Conservation (phyloP, 495 filamentous ascomycete species). For the Extremus antarcticus region DNA sequence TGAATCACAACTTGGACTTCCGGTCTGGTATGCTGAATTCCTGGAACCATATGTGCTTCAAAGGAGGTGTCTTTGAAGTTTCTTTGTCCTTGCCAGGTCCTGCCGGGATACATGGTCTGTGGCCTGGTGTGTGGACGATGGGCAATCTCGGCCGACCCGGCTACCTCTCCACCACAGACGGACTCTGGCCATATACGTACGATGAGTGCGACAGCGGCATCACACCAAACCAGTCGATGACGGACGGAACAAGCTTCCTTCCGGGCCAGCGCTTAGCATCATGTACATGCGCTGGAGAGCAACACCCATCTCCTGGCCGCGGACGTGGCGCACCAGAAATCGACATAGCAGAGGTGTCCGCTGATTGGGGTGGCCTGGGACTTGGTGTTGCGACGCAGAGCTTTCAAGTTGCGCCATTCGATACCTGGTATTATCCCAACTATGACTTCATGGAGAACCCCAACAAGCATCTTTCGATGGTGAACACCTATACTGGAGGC, state of each 20-base stretch:
- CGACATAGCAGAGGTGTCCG: slow-evolving; percentile 63
- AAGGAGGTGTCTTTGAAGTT: slow-evolving; percentile 65
- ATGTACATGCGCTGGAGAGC: slow-evolving; percentile 53
- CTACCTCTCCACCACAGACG: slow-evolving; percentile 27
- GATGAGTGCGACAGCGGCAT: slow-evolving; percentile 65
- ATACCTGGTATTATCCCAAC: slow-evolving; percentile 66
- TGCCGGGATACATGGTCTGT: slow-evolving; percentile 60
- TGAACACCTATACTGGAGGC: slow-evolving; percentile 41
- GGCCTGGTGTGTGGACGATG: slow-evolving; percentile 70
- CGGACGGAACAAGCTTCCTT: slow-evolving; percentile 56
- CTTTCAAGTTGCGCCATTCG: slow-evolving; percentile 64
- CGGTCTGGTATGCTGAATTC: slow-evolving; percentile 74
- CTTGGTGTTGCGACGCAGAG: slow-evolving; percentile 60
- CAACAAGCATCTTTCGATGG: slow-evolving; percentile 18
- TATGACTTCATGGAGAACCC: slow-evolving; percentile 26
- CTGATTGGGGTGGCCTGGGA: slow-evolving; percentile 41
- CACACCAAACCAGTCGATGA: slow-evolving; percentile 62
- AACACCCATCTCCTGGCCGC: slow-evolving; percentile 61
- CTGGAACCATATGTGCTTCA: slow-evolving; percentile 74
- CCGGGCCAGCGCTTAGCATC: slow-evolving; percentile 66
- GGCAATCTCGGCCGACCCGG: slow-evolving; percentile 31
- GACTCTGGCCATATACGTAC: slow-evolving; percentile 60
- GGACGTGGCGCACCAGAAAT: slow-evolving; percentile 67
- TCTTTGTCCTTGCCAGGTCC: slow-evolving; percentile 63
- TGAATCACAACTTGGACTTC: slow-evolving; percentile 59